These are phyloP conservation scores for Pseudocohnilembus persalinus DNA, from an alignment of 169 alveolate species.

Conservation along the genomic window DNA sequence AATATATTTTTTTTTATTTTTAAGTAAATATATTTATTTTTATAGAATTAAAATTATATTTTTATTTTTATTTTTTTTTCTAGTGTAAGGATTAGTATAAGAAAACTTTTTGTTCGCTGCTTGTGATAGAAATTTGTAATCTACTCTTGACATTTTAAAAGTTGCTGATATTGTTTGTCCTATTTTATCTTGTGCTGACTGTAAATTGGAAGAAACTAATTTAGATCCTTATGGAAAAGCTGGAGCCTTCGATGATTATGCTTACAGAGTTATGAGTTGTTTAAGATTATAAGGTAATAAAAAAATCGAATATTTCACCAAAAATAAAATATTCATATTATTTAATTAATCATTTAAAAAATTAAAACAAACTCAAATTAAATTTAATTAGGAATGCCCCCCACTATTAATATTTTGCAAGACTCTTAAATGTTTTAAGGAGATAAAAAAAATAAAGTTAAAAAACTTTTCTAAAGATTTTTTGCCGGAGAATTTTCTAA, in stretches of 20 bases:
- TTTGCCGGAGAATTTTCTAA: conserved; percentile 80
- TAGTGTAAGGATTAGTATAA: conserved; percentile 20
- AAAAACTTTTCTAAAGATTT: conserved; percentile 76
- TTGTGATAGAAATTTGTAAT: conserved; percentile 31
- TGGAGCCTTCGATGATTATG: conserved; percentile 78
- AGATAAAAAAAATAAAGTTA: conserved; percentile 71
- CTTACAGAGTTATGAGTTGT: conserved; percentile 69
- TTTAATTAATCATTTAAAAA: background rate
- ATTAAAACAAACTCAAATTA: too few species aligned
- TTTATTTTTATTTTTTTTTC: too few species aligned
- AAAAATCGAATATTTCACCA: background rate
- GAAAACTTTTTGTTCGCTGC: conserved; percentile 29
- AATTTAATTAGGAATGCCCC: conserved; percentile 67
- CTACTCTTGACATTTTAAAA: conserved; percentile 68
- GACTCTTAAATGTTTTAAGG: conserved; percentile 51
- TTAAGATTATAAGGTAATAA: conserved; percentile 69
- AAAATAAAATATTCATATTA: too few species aligned
- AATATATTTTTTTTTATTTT: too few species aligned
- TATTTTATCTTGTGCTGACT: conserved; percentile 69
- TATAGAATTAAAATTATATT: too few species aligned
- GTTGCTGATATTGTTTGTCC: conserved; percentile 79
- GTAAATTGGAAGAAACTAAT: conserved; percentile 59
- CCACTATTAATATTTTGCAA: conserved; percentile 68
- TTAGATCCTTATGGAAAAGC: conserved; percentile 75
- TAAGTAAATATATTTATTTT: too few species aligned